Evolutionary conservation across 257 asterid genomes (phyloP), one percentile per base, ranked within the genome.

Genomic region (Nicotiana paniculata): DNA sequence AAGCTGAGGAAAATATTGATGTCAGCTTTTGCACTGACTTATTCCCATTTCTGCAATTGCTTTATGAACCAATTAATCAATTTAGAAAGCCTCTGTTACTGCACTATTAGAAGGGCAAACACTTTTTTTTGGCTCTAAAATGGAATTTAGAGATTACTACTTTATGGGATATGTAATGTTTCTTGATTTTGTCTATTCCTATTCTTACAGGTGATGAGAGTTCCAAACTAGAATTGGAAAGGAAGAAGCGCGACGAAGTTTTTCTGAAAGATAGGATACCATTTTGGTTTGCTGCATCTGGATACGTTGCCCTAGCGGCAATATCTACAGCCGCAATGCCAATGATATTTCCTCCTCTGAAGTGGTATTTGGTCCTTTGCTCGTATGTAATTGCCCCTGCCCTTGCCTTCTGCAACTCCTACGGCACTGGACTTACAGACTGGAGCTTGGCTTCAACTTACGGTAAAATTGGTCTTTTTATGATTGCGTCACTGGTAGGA

Each of bases 341-440:
- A 30, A 82, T 89, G 79, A 90, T 96, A 32, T 95, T 96, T 81
- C 99, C 99, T 8, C 95, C 99, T 35, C 90, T 93, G 21, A 95
- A 93, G 82, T 95, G 99, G 99, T 95, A 95, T 79, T 82, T 93
- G 39, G 99, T 96, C 83, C 97, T 96, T 72, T 96, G 97, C 78
- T 87, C 97, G 17, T 96, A 96, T 85, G 37, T 96, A 67, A 80
- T 96, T 74, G 99, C 99, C 84, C 99, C 99, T 65, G 99, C 98
- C 64, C 95, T 95, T 75, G 98, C 99, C 81, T 93, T 95, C 92
- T 95, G 97, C 93, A 95, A 95, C 85, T 93, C 98, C 21, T 95
- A 95, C 21, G 99, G 99, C 77, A 83, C 95, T 51, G 99, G 98
- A 37, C 94, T 95, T 81, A 95, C 99, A 7, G 99, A 95, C 90